Percentiles rank a stretch among this genome's conserved stretches.
Evolutionary conservation across 208 protist species (phyloP).

Genomic region (Naegleria fowleri): DNA sequence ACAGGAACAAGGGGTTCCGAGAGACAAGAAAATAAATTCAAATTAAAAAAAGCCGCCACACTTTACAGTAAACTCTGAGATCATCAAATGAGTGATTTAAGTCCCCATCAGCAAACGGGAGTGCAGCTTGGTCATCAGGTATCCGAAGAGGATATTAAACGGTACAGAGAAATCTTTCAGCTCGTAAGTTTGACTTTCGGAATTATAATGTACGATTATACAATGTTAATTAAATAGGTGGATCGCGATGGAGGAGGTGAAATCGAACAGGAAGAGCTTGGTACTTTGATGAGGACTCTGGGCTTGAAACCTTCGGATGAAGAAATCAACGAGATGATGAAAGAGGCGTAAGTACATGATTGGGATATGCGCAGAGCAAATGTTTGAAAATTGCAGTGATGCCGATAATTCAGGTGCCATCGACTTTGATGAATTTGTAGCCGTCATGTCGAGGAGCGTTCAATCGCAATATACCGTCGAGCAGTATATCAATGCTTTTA

Average conservation of each 20-base stretch:
- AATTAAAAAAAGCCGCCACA: too few relatives aligned
- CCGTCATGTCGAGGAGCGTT: constrained; percentile 70
- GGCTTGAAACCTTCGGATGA: constrained; percentile 74
- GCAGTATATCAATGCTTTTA: constrained; percentile 72
- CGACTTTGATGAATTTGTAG: constrained; percentile 72
- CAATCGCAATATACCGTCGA: constrained; percentile 72
- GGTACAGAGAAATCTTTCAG: neutral
- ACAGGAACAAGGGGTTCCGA: too few relatives aligned
- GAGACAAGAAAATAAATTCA: too few relatives aligned
- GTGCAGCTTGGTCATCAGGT: neutral
- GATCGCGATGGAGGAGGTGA: constrained; percentile 58
- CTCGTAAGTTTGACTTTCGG: neutral
- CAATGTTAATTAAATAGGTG: too few relatives aligned
- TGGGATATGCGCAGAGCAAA: neutral
- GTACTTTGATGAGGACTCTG: constrained; percentile 71
- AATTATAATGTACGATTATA: too few relatives aligned
- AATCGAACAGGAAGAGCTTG: constrained; percentile 67
- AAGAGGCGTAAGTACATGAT: constrained; percentile 46
- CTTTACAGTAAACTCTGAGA: too few relatives aligned
- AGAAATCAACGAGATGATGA: constrained; percentile 56
- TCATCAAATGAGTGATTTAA: too few relatives aligned
- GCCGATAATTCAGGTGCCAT: constrained; percentile 49
- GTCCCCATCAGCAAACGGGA: neutral
- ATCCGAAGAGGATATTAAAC: neutral
- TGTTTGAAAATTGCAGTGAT: neutral